Evolutionary conservation across 192 early-diverging fungal species (phyloP).

Genomic region (Physocladia obscura): DNA sequence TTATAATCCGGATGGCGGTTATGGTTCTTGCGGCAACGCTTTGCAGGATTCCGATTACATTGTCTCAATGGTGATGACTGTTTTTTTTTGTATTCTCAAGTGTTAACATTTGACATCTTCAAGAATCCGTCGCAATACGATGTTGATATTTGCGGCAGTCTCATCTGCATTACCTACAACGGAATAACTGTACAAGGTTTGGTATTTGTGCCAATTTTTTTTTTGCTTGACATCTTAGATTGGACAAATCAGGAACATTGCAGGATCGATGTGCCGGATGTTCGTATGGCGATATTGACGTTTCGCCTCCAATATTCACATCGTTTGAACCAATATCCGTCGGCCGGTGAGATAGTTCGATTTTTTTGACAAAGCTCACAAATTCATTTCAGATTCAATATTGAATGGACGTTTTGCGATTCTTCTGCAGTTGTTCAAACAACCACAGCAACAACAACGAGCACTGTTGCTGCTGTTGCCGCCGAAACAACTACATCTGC

Average conservation of each 20-base stretch:
- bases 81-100: background rate
- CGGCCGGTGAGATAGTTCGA: background rate
- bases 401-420: background rate
- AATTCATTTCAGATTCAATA: background rate
- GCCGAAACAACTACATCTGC: background rate
- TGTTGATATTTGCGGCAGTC: background rate
- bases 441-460: background rate
- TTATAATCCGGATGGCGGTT: constrained; percentile 15
- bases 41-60: constrained; percentile 1
- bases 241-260: background rate
- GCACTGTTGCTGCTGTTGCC: background rate
- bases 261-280: constrained; percentile 13
- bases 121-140: constrained; percentile 10
- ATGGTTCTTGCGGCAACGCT: constrained; percentile 2
- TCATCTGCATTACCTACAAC: background rate
- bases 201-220: background rate
- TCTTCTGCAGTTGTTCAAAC: background rate
- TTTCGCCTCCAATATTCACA: background rate
- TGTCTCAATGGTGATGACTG: constrained; percentile 1
- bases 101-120: background rate
- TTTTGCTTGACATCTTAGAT: background rate
- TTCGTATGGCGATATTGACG: background rate
- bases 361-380: background rate
- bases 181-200: constrained; percentile 2
- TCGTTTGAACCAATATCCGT: background rate